Conservation (phyloP, 208 protist species). For the Blechomonas ayalai region DNA sequence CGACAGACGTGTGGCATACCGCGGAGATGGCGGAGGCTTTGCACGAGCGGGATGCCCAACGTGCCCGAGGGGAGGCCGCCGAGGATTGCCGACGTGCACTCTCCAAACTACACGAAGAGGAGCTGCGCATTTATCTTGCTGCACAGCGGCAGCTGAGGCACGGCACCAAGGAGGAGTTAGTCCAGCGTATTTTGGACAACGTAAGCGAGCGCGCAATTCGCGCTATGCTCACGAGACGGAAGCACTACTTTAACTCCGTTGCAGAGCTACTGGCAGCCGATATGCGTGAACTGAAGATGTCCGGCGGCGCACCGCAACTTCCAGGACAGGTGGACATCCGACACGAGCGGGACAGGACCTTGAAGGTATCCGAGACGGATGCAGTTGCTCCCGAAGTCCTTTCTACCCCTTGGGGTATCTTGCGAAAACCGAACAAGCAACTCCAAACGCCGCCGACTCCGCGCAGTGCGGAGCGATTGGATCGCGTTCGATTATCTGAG, state of each 20-base stretch:
- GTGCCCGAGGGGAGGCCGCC: constrained; percentile 19
- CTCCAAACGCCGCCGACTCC: constrained; percentile 1
- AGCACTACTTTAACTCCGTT: constrained; percentile 84
- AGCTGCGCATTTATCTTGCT: constrained; percentile 86
- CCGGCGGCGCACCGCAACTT: neutral
- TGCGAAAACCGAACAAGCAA: constrained; percentile 48
- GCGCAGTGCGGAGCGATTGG: constrained; percentile 41
- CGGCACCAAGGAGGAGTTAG: constrained; percentile 57
- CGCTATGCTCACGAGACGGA: constrained; percentile 70
- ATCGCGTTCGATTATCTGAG: constrained; percentile 46
- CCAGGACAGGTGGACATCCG: neutral
- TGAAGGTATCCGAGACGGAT: constrained; percentile 32
- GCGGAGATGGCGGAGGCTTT: constrained; percentile 52
- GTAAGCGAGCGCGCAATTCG: constrained; percentile 51
- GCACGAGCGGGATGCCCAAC: constrained; percentile 13
- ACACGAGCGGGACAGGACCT: constrained; percentile 24
- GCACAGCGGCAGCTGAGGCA: constrained; percentile 78
- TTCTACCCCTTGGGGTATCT: constrained; percentile 78
- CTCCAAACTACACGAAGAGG: constrained; percentile 67
- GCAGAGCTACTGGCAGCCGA: constrained; percentile 67
- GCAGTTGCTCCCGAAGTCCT: constrained; percentile 53
- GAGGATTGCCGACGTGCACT: constrained; percentile 35
- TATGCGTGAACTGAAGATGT: constrained; percentile 33
- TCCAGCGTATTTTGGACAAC: constrained; percentile 56
- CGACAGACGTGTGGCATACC: constrained; percentile 71